Base-by-base conservation (phyloP, 495 filamentous ascomycete species). In the Entonaema liquescens region DNA sequence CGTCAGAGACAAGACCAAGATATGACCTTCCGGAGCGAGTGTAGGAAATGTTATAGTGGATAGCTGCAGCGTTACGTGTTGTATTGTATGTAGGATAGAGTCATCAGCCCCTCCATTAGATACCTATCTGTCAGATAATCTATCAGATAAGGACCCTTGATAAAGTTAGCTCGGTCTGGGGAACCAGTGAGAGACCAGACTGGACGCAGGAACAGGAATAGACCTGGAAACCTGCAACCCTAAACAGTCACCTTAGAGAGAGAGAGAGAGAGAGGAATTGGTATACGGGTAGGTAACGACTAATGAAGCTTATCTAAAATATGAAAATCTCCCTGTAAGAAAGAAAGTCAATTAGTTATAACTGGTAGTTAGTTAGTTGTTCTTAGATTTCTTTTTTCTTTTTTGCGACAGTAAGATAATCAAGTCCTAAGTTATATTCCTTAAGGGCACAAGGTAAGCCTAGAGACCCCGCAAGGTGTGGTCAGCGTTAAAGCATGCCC, bases 1-100 rank as follows among this genome's bases (percentile, higher is more conserved):
- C 59, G 42, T 62, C 60, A 63, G 65, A 49, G 5, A 33, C 6
- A 47, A 26, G 29, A 54, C 19, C 2, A 54, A 52, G 23, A 59
- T 15, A 54, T 38, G 50, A 72, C 70, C 70, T 72, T 68, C 70
- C 59, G 50, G 65, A 68, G 47, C 36, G 17, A 72, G 64, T 33
- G 26, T 55, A 59, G 58, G 26, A 31, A 29, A 21, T 56, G 53
- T 13, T 28, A 6, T 19, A 5, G 52, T 36, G 40, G 50, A 38
- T 38, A 44, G 35, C 35, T 1, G 35, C 13, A 15, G 35, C 13
- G 13, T 12, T 12, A 11, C 19, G 19, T 47, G 17, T 40, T 40
- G 36, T n/a, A 40, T 15, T n/a, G 42, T 47, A 61, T 50, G 47
- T 53, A 54, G 28, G 58, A 21, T 63, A 36, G 50, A 56, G n/a